phyloP scores from a whole-genome alignment of 129 eudicot species.

The Arctium lappa region DNA sequence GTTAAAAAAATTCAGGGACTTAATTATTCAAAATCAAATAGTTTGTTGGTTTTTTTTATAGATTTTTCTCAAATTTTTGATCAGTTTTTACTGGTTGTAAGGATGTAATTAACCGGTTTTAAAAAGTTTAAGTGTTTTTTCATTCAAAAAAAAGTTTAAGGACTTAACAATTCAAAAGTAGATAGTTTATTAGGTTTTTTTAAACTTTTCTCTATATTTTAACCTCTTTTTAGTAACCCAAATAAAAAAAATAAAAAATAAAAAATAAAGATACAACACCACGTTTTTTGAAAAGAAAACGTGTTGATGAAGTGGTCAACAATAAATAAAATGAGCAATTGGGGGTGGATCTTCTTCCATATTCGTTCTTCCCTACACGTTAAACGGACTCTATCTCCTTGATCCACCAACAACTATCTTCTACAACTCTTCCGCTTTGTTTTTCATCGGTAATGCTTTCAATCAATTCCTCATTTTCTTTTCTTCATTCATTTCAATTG shows the following conservation, averaged over 20 bases:
- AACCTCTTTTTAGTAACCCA: too few relatives aligned
- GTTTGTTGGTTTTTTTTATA: too few relatives aligned
- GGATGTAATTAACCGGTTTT: too few relatives aligned
- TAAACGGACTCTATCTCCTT: background rate
- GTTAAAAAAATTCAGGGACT: too few relatives aligned
- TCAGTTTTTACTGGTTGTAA: too few relatives aligned
- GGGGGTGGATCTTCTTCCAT: conserved; percentile 4
- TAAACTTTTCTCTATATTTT: too few relatives aligned
- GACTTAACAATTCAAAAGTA: too few relatives aligned
- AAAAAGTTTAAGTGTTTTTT: too few relatives aligned
- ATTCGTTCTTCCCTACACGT: conserved; percentile 5
- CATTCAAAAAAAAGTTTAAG: too few relatives aligned
- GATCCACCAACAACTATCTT: conserved; percentile 16
- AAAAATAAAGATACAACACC: background rate
- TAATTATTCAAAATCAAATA: too few relatives aligned
- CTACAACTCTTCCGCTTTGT: conserved; percentile 5
- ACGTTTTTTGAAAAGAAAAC: background rate
- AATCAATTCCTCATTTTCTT: background rate
- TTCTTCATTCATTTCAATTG: background rate
- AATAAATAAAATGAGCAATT: background rate
- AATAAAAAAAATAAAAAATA: background rate
- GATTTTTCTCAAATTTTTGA: too few relatives aligned
- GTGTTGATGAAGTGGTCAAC: background rate
- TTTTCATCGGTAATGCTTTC: conserved; percentile 23
- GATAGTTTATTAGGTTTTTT: too few relatives aligned